Evolutionary conservation across 768 basidiomycete genomes (phyloP).

Genomic region (Lactifluus piperatus): DNA sequence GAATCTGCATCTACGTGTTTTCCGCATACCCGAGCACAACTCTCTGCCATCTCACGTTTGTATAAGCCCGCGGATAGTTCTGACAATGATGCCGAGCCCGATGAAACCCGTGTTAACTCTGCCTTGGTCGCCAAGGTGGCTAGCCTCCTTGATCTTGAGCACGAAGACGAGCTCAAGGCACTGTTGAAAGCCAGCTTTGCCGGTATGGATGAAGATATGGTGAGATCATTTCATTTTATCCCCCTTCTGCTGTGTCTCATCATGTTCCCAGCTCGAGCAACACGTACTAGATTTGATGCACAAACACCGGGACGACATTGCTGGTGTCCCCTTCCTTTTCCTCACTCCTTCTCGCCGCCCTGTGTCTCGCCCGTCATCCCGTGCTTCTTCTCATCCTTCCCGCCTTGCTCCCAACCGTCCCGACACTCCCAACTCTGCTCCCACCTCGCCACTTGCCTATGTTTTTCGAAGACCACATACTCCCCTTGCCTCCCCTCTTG

Average conservation of each 20-base stretch:
- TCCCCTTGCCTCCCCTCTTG: conserved; percentile 67
- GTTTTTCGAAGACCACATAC: conserved; percentile 76
- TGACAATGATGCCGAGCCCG: conserved; percentile 49
- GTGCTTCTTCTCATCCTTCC: conserved; percentile 62
- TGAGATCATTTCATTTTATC: conserved; percentile 29
- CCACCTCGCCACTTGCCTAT: conserved; percentile 65
- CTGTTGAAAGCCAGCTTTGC: conserved; percentile 62
- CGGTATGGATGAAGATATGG: conserved; percentile 55
- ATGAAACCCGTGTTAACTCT: conserved; percentile 47
- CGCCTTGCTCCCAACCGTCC: conserved; percentile 56
- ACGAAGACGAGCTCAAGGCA: conserved; percentile 77
- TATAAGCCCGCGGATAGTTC: conserved; percentile 52
- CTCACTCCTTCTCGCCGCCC: conserved; percentile 74
- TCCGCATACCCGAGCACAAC: conserved; percentile 78
- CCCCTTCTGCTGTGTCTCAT: not conserved
- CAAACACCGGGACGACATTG: conserved; percentile 79
- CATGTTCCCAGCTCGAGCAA: conserved; percentile 60
- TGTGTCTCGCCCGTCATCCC: conserved; percentile 71
- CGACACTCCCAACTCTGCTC: conserved; percentile 68
- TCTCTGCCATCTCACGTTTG: conserved; percentile 63
- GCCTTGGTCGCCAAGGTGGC: conserved; percentile 65
- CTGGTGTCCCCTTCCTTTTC: conserved; percentile 75
- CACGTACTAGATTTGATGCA: conserved; percentile 94
- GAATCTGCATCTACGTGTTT: conserved; percentile 37
- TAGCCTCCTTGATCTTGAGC: conserved; percentile 64